Conservation (phyloP, 1,284 basidiomycete species). For the Cryptococcus wingfieldii region DNA sequence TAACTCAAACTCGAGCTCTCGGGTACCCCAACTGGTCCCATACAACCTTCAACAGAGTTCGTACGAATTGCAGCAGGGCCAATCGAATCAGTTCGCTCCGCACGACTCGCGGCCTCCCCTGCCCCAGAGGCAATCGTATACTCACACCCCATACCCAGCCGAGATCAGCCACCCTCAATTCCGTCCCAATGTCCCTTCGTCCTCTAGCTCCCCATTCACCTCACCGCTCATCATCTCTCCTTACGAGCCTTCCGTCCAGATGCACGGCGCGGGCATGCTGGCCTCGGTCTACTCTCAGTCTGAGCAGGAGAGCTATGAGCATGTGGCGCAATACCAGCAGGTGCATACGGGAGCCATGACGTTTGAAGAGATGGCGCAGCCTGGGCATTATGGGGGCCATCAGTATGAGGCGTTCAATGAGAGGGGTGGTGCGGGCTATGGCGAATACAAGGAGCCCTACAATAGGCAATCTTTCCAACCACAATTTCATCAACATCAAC, state of each 20-base stretch:
- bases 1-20: no score
- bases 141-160: no score
- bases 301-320: background rate
- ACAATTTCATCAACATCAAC: background rate
- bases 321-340: no score
- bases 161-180: background rate
- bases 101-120: background rate
- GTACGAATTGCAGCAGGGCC: background rate
- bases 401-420: no score
- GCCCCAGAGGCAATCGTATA: background rate
- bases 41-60: no score
- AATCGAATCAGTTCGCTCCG: background rate
- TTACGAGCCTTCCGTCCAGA: background rate
- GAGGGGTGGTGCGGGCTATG: no score
- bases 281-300: background rate
- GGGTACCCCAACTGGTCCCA: no score
- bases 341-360: no score
- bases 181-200: background rate
- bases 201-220: background rate
- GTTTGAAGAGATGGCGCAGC: no score
- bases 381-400: no score
- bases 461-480: background rate
- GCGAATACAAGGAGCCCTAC: no score
- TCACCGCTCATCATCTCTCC: slow-evolving; percentile 1
- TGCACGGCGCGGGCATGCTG: background rate